Conservation (phyloP, 768 basidiomycete species). For the Kwoniella botswanensis region DNA sequence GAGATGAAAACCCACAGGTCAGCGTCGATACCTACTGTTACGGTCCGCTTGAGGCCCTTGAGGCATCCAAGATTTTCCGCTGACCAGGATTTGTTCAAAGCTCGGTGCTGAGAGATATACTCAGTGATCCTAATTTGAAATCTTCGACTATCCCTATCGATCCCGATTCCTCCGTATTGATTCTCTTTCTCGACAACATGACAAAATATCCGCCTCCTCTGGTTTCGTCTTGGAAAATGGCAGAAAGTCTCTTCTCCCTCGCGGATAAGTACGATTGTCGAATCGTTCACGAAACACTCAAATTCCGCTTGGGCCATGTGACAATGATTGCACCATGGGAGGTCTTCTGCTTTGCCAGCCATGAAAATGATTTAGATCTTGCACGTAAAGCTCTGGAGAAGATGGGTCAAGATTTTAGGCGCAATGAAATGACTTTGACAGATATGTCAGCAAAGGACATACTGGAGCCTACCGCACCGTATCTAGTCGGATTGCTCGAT, state of each 20-base stretch:
- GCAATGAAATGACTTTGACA: background rate
- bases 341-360: slow-evolving; percentile 19
- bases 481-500: background rate
- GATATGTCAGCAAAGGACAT: background rate
- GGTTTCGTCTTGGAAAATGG: too few relatives aligned
- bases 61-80: too few relatives aligned
- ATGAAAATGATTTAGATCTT: background rate
- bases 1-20: slow-evolving; percentile 17
- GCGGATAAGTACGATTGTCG: background rate
- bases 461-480: background rate
- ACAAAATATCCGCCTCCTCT: background rate
- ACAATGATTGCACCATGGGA: background rate
- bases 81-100: background rate
- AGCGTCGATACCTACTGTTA: too few relatives aligned
- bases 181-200: slow-evolving; percentile 10
- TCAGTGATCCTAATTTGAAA: background rate
- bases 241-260: background rate
- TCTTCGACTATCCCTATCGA: slow-evolving; percentile 9
- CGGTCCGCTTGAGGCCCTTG: too few relatives aligned
- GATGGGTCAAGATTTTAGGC: background rate
- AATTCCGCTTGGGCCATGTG: background rate
- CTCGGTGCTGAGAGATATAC: slow-evolving; percentile 1
- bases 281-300: background rate
- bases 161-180: background rate
- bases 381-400: background rate